Evolutionary conservation across 768 basidiomycete species (phyloP), one percentile per base, ranked within the genome.

Genomic region (Tylopilus subfusipes): DNA sequence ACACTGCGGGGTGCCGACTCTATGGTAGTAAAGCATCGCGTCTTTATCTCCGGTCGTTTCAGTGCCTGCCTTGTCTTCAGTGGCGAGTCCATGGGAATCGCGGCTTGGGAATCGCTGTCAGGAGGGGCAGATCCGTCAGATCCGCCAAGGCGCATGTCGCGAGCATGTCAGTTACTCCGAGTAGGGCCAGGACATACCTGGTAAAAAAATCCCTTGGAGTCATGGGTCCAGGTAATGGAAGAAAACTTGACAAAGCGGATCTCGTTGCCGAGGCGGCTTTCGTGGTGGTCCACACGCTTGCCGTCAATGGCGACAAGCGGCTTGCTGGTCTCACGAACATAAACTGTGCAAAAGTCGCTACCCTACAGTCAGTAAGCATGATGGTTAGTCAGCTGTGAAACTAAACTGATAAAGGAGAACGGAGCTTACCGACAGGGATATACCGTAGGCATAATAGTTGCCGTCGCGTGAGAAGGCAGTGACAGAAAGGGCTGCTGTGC

Each of bases 141-240:
- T 42, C 27, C 25, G 34, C 12, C 42, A 39, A 30, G 44, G 13
- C 7, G 9, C 7, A 19, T 22, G 30, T 27, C 38, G 42, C 22
- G 18, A 48, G 25, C 5, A 51, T 43, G 21, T 33, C 40, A 31
- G 29, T 7, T 36, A n/a, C 11, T 42, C 31, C 16, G 7, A n/a
- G 43, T 45, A 31, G 14, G 48, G 25, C 45, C 39, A 43, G 6
- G 25, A 63, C 69, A 21, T 47, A 77, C 76, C 76, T 91, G 90
- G 67, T 93, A 93, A 72, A 93, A 90, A 70, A 93, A 90, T 2
- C 91, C 90, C 56, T 83, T 84, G 51, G 82, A 85, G 69, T 92
- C 88, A 52, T 82, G 81, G 5, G 84, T 84, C 91, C 90, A 93
- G 25, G 76, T 74, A 40, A 91, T 76, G 12, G 74, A 69, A 1